Base-by-base conservation (phyloP, 163 green algal species). In the Volvox carteri region DNA sequence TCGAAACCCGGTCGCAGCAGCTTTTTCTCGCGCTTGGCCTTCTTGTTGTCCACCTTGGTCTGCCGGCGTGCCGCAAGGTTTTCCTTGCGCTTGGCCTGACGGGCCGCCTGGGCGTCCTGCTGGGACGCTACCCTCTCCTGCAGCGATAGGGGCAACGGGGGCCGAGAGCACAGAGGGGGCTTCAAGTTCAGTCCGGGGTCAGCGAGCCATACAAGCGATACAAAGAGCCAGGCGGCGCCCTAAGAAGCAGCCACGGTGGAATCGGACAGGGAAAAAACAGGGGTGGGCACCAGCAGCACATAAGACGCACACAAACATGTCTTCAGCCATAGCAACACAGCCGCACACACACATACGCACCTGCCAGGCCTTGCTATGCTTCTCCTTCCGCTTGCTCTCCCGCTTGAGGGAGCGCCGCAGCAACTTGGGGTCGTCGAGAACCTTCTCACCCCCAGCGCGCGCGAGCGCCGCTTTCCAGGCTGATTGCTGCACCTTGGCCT, bases 391-490 rank as follows among this genome's bases (percentile, higher is more conserved):
- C 92, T 97, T 97, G 41, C 70, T 74, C 78, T 98, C 93, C 46
- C 93, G 93, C 83, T 97, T 96, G 14, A 97, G 37, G 80, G 90
- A 95, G 65, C 93, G 94, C 23, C 92, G 91, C 75, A 99, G 93
- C 87, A 97, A 94, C 88, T 97, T 97, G 87, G 97, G 96, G 90
- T 99, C 95, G 86, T 99, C 97, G 23, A 98, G 92, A 44, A 99
- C 95, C 81, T 96, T 97, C 80, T 98, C 95, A 4, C 97, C 97
- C 37, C 79, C 72, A 21, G 97, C 97, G 1, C 95, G 88, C 35
- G 86, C 75, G 74, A 98, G 58, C 8, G 97, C 96, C 3, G 94
- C 89, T 23, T 92, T 92, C 96, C 96, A 98, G 9, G 94, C 95
- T 78, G 96, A 91, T 44, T 93, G 46, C 41, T 81, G 56, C 30